Conservation (phyloP, 164 flowering plant genomes). For the Vitis rotundifolia region DNA sequence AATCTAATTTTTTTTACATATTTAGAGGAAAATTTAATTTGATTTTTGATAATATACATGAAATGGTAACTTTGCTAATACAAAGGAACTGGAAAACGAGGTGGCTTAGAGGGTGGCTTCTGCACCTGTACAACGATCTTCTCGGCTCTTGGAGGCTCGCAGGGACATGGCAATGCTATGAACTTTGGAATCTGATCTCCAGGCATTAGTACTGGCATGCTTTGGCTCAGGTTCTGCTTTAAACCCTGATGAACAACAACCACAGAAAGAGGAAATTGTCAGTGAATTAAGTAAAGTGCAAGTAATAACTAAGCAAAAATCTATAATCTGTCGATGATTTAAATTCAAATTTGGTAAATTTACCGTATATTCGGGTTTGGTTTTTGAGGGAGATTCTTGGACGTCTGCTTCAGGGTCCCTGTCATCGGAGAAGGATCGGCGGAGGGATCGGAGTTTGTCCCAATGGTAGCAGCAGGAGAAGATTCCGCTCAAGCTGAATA, state of each 20-base stretch:
- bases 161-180: slow-evolving; percentile 84
- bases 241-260: slow-evolving; percentile 28
- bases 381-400: slow-evolving; percentile 37
- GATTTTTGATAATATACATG: background rate
- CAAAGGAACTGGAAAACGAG: slow-evolving; percentile 39
- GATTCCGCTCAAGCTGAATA: slow-evolving; percentile 80
- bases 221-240: slow-evolving; percentile 31
- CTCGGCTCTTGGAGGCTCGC: slow-evolving; percentile 47
- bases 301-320: background rate
- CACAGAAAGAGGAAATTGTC: background rate
- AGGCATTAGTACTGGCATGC: slow-evolving; percentile 83
- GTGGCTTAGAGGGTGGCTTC: slow-evolving; percentile 39
- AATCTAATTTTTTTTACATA: too few species aligned
- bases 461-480: slow-evolving; percentile 97
- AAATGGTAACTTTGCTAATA: slow-evolving; percentile 17
- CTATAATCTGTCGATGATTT: background rate
- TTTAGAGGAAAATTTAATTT: too few species aligned
- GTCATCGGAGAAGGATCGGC: slow-evolving; percentile 39
- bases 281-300: background rate
- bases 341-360: background rate
- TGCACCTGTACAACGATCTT: slow-evolving; percentile 27
- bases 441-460: slow-evolving; percentile 78
- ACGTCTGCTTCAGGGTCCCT: slow-evolving; percentile 28
- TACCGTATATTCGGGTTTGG: slow-evolving; percentile 46
- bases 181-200: slow-evolving; percentile 75